phyloP scores from a whole-genome alignment of 306 rosid genomes.

The Cercis canadensis region DNA sequence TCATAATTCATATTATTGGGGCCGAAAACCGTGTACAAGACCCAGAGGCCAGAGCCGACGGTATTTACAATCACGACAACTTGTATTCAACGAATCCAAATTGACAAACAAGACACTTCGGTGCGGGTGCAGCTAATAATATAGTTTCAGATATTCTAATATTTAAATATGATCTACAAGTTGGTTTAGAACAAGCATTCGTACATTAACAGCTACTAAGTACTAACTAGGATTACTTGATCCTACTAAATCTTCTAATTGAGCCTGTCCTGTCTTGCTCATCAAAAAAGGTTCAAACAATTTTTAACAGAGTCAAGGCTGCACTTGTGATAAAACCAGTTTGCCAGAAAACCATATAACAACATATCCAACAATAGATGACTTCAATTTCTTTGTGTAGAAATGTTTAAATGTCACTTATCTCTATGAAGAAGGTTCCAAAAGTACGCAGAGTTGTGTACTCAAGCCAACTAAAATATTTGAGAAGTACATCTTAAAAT shows the following conservation, averaged over 20 bases:
- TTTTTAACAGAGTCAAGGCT: slow-evolving; percentile 1
- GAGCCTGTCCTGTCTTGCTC: not conserved
- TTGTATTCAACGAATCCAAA: no score
- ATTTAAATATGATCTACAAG: not conserved
- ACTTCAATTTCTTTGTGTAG: not conserved
- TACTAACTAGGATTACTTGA: no score
- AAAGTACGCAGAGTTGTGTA: not conserved
- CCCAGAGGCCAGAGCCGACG: no score
- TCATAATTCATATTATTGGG: not conserved
- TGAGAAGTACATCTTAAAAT: no score
- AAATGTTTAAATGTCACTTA: slow-evolving; percentile 4
- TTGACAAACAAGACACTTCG: no score
- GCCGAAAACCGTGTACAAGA: no score
- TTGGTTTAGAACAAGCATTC: not conserved
- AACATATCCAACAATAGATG: not conserved
- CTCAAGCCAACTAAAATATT: slow-evolving; percentile 24
- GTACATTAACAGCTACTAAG: not conserved
- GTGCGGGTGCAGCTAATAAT: no score
- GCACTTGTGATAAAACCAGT: slow-evolving; percentile 10
- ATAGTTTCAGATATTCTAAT: no score
- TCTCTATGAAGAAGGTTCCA: slow-evolving; percentile 16
- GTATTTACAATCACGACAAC: no score
- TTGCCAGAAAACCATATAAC: not conserved
- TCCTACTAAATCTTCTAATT: no score
- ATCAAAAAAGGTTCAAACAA: not conserved